Evolutionary conservation across 768 basidiomycete species (phyloP), one percentile per base, ranked within the genome.

Genomic region (Lentinula sp.): DNA sequence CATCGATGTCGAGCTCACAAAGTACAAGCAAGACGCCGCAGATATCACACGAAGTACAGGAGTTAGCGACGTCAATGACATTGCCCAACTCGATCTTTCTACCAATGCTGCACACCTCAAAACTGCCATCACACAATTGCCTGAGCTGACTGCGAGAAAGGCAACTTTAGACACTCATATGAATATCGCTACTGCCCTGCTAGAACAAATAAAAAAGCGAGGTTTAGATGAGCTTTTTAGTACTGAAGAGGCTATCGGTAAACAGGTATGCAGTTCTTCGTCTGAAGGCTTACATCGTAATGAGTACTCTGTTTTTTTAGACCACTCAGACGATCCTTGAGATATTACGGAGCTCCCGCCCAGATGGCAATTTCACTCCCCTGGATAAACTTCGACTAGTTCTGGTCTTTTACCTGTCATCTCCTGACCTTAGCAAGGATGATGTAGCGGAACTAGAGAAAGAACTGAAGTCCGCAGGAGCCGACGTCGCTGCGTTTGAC

Each of bases 211-310:
- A 77, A 98, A 98, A 76, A 87, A 87, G 61, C 85, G 97, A 39
- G 93, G 92, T 3, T 80, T 99, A 35, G 97, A 99, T 72, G 96
- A 96, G 68, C 80, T 99, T n/a, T 98, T 97, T 76, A 95, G 95
- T 68, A 87, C 88, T 32, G 97, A 99, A 77, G 97, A 99, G 73
- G 85, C 87, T 4, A 90, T 91, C 64, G 80, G 81, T 31, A 94
- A 93, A 70, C 93, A 93, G 79, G 91, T 91, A 65, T 57, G 73
- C 65, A 7, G 46, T 8, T 39, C 49, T 59, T 51, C 32, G 43
- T 42, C 32, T 35, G 10, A 13, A 55, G 9, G 46, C 10, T 37
- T 43, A 55, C 31, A n/a, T 54, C 37, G 52, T 11, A 56, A 13
- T 35, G 28, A 42, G 40, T 48, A 23, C 61, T 50, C 59, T 13